Evolutionary conservation across 2,329 filamentous ascomycete genomes (phyloP).

Genomic region (Tolypocladium ophioglossoides): DNA sequence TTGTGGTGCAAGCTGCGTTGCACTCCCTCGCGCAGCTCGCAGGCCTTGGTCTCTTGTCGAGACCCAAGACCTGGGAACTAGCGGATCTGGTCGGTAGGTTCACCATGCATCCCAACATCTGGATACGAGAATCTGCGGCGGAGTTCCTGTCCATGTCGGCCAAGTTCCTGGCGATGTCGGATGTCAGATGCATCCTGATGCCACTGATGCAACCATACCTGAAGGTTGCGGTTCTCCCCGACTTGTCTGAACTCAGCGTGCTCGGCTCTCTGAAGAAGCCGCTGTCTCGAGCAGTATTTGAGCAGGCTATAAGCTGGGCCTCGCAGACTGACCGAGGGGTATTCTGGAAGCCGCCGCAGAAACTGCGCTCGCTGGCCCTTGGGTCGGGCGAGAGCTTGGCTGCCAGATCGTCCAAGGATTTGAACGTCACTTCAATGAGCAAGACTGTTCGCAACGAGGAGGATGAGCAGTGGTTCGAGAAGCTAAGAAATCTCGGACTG

Average conservation of each 20-base stretch:
- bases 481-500: slow-evolving; percentile 77
- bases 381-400: slow-evolving; percentile 45
- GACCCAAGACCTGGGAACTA: slow-evolving; percentile 77
- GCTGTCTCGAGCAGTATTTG: slow-evolving; percentile 67
- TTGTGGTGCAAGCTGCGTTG: slow-evolving; percentile 83
- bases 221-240: slow-evolving; percentile 55
- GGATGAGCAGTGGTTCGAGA: slow-evolving; percentile 85
- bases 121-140: slow-evolving; percentile 84
- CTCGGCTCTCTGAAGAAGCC: slow-evolving; percentile 79
- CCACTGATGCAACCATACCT: slow-evolving; percentile 76
- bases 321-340: slow-evolving; percentile 66
- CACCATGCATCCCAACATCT: slow-evolving; percentile 86
- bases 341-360: slow-evolving; percentile 75
- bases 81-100: slow-evolving; percentile 76
- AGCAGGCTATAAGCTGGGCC: slow-evolving; percentile 81
- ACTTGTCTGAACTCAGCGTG: slow-evolving; percentile 61
- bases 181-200: slow-evolving; percentile 71
- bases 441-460: slow-evolving; percentile 72
- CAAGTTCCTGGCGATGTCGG: slow-evolving; percentile 65
- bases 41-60: slow-evolving; percentile 75
- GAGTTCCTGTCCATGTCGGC: slow-evolving; percentile 73
- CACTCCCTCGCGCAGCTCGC: slow-evolving; percentile 84
- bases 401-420: slow-evolving; percentile 44
- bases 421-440: slow-evolving; percentile 45
- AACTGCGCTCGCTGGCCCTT: slow-evolving; percentile 54